A percentile compares a stretch with the other conserved stretches of the same genome.
These are phyloP conservation scores for Hibiscus trionum DNA, from an alignment of 345 rosid species.

Conservation along the genomic window DNA sequence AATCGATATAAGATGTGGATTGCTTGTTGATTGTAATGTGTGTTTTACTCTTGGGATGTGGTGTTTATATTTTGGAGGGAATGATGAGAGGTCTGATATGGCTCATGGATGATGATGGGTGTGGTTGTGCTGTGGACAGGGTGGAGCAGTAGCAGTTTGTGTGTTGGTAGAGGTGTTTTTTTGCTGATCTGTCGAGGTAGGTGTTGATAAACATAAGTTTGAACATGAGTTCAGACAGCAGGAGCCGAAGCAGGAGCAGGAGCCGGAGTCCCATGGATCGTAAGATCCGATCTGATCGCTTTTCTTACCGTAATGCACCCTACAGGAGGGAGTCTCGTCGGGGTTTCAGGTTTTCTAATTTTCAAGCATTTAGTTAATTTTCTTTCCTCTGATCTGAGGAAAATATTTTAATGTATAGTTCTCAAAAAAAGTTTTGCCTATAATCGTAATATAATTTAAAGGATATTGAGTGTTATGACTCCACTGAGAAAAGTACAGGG, in stretches of 20 bases:
- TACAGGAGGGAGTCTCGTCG: slow-evolving; percentile 73
- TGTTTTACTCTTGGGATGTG: slow-evolving; percentile 34
- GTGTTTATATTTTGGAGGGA: slow-evolving; percentile 45
- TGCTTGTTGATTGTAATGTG: slow-evolving; percentile 30
- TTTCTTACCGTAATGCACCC: slow-evolving; percentile 85
- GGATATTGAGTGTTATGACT: not conserved
- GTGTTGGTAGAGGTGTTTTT: slow-evolving; percentile 33
- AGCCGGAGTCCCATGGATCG: slow-evolving; percentile 87
- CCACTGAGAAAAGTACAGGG: not conserved
- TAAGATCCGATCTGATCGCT: slow-evolving; percentile 73
- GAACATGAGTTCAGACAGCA: slow-evolving; percentile 61
- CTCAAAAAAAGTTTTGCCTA: not conserved
- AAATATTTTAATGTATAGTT: not conserved
- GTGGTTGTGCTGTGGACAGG: slow-evolving; percentile 75
- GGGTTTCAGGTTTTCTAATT: slow-evolving; percentile 69
- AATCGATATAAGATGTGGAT: slow-evolving; percentile 25
- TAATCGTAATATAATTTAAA: not conserved
- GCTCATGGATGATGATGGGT: slow-evolving; percentile 52
- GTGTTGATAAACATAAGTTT: slow-evolving; percentile 31
- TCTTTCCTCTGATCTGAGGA: slow-evolving; percentile 5
- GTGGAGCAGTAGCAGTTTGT: slow-evolving; percentile 44
- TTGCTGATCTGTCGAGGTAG: slow-evolving; percentile 41
- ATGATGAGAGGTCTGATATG: slow-evolving; percentile 34
- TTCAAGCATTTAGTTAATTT: slow-evolving; percentile 17
- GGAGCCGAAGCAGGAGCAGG: slow-evolving; percentile 71